Evolutionary conservation across 352 stramenopile genomes (phyloP), one percentile per base, ranked within the genome.

Genomic region (Globisporangium ultimum): DNA sequence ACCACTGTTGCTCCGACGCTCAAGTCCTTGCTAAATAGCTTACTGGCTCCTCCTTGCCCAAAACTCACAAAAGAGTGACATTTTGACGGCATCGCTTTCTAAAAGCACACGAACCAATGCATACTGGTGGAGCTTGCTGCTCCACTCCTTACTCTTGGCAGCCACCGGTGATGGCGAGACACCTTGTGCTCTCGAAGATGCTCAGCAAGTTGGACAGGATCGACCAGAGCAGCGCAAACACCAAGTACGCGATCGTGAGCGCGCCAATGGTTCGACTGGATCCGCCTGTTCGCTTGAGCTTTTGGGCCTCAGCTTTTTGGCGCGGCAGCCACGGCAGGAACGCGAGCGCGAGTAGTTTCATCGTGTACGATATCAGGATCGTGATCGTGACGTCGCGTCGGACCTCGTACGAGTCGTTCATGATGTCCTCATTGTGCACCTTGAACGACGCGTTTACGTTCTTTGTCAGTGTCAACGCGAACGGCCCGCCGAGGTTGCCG

Each of bases 371-470:
- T 24, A 83, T 65, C 42, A 80, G 55, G 54, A 78, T 77, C 21
- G 71, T 80, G 53, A 76, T 75, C n/a, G 70, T 76, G 32, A 80
- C 71, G 40, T 80, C 62, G 55, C 58, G 55, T 24, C 67, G 73
- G 1, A 72, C 61, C 3, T 71, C 48, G 40, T 64, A 63, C n/a
- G 65, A 61, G 53, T 76, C 55, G 10, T 47, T 28, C 55, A 45
- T 34, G 17, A 72, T 63, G 55, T 76, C 71, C 28, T 71, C 61
- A 18, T 64, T 60, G 46, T 67, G 58, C 10, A 81, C 55, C 17
- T 72, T 36, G 58, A 81, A 79, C 47, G 48, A 66, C 52, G 70
- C 65, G 49, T 76, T 61, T 14, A 78, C 58, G 20, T 61, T 68
- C 7, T 80, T 73, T 22, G 67, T 72, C 2, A 74, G 57, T 9